Conservation (phyloP, 176 grass and related monocot genomes). For the Aegilops bicornis region DNA sequence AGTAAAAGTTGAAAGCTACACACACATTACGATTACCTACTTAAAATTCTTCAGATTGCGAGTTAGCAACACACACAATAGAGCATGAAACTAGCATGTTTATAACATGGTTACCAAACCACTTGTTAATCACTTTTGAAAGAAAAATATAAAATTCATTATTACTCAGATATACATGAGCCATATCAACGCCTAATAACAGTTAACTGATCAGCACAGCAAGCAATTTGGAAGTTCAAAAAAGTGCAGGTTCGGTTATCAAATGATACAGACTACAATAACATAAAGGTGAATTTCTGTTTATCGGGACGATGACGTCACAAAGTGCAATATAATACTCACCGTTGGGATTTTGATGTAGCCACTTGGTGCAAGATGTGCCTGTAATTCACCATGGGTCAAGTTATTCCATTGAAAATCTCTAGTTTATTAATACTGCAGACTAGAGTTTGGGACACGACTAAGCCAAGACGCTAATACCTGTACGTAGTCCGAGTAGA, state of each 20-base stretch:
- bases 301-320: not conserved
- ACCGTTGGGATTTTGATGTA: conserved; percentile 98
- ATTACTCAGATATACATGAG: not conserved
- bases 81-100: conserved; percentile 8
- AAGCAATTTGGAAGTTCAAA: conserved; percentile 20
- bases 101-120: conserved; percentile 9
- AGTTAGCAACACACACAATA: not conserved
- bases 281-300: not conserved
- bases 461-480: conserved; percentile 38
- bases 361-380: conserved; percentile 85
- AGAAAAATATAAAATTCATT: not conserved
- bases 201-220: not conserved
- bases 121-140: conserved; percentile 1
- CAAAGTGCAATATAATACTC: conserved; percentile 39
- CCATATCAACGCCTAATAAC: not conserved
- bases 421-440: not conserved
- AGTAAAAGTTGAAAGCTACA: not conserved
- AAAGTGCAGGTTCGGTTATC: not conserved
- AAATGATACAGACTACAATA: not conserved
- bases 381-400: conserved; percentile 56
- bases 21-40: not conserved
- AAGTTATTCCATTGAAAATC: conserved; percentile 25
- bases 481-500: conserved; percentile 90
- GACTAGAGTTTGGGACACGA: not conserved
- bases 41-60: not conserved